Evolutionary conservation across 176 grass and related monocot species (phyloP).

Genomic region (Avena insularis): DNA sequence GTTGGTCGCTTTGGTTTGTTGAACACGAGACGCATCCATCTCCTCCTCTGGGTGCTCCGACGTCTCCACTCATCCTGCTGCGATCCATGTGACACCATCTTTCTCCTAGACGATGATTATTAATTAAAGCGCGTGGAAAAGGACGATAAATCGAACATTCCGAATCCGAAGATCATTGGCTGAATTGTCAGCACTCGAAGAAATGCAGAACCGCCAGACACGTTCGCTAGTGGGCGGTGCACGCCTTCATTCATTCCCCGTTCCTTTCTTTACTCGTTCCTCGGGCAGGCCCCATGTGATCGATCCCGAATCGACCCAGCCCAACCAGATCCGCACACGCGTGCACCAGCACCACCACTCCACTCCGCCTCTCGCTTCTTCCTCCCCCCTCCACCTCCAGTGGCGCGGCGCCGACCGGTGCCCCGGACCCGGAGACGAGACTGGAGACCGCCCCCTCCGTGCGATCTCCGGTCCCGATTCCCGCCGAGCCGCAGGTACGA

Average conservation of each 20-base stretch:
- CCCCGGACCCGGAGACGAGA: neutral
- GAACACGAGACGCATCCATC: too few relatives aligned
- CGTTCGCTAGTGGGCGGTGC: neutral
- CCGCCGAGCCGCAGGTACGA: neutral
- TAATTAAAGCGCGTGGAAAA: neutral
- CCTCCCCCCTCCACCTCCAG: neutral
- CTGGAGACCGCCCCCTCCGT: neutral
- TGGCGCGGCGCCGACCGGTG: neutral
- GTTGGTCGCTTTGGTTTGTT: too few relatives aligned
- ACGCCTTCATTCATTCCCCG: neutral
- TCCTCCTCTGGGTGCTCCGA: too few relatives aligned
- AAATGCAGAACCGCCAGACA: neutral
- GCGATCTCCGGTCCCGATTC: constrained; percentile 3
- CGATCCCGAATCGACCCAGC: neutral
- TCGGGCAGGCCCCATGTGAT: neutral
- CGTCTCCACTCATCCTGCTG: neutral
- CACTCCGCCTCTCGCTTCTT: constrained; percentile 1
- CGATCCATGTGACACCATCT: neutral
- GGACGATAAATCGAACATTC: neutral
- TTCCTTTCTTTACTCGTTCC: neutral
- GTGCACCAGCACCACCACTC: neutral
- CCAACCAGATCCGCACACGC: constrained; percentile 37
- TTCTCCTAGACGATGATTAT: neutral
- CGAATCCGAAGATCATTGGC: neutral
- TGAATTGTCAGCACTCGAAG: neutral